Evolutionary conservation across 2,329 filamentous ascomycete species (phyloP), one percentile per base, ranked within the genome.

Genomic region (Fusarium papillatum): DNA sequence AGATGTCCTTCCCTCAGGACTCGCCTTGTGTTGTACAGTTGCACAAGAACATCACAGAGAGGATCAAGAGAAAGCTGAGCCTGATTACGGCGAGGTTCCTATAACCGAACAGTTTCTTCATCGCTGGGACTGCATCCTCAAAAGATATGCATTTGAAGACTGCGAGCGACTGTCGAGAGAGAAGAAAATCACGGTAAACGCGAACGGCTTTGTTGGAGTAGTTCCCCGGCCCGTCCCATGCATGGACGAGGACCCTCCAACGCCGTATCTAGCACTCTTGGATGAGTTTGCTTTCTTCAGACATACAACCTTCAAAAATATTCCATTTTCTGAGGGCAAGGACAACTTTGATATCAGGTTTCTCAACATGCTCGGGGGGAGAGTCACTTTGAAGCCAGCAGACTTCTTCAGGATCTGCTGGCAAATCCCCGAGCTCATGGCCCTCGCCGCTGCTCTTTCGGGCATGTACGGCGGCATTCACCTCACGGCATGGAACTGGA

Each of bases 241-340:
- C 16, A 39, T 17, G 63, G 46, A 50, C 17, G 50, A 39, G 24
- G 31, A 38, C 31, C n/a, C 38, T 26, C 41, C 41, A 9, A 19
- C n/a, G 4, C 43, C 50, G 5, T 55, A 62, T 39, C 64, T 70
- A 13, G 46, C 24, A 5, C 38, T 48, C 17, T n/a, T 64, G 13
- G 26, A 64, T 2, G 41, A 63, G 24, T 64, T 68, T 17, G 5
- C 17, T 9, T 46, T 36, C 9, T 36, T 34, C 5, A 26, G 36
- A 36, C 16, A 43, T 19, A n/a, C n/a, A 3, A 17, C 43, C 2
- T 62, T 50, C 29, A 60, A 48, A 31, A 26, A 53, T 17, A 34
- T 64, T 24, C 59, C 59, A 19, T 68, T 68, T 16, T 7, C 24
- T 11, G 66, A 68, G 8, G 66, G 66, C 4, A 68, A 68, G 10